Conservation (phyloP, 768 basidiomycete genomes). For the Leucosporidium yakuticum region DNA sequence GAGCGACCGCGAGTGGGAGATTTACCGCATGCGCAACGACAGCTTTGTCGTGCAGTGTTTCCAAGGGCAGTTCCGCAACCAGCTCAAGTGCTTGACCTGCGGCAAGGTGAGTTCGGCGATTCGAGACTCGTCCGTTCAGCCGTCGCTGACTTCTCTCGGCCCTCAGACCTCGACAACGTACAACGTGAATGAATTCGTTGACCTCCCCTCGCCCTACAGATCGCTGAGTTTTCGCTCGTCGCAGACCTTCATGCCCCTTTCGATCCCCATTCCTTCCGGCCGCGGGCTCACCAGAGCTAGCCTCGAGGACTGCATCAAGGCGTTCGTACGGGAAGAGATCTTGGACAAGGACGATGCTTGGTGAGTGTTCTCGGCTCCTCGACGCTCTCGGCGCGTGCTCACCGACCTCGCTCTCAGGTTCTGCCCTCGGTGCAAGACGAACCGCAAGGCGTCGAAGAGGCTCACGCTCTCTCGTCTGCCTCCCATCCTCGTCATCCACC, state of each 20-base stretch:
- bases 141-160: constrained; percentile 19
- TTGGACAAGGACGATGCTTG: constrained; percentile 91
- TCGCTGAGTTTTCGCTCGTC: too few relatives aligned
- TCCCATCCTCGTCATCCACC: constrained; percentile 82
- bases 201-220: too few relatives aligned
- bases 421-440: constrained; percentile 86
- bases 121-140: constrained; percentile 29
- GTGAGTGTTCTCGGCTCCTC: constrained; percentile 49
- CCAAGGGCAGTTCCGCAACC: constrained; percentile 92
- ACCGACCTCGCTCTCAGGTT: constrained; percentile 56
- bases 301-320: constrained; percentile 74
- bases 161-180: constrained; percentile 90
- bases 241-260: constrained; percentile 78
- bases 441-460: constrained; percentile 76
- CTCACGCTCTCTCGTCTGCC: constrained; percentile 87
- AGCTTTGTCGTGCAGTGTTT: constrained; percentile 93
- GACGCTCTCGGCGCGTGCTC: neutral
- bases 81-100: constrained; percentile 83
- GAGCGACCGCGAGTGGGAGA: constrained; percentile 85
- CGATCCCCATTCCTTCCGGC: constrained; percentile 73
- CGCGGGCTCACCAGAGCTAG: constrained; percentile 57
- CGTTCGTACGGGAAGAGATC: constrained; percentile 82
- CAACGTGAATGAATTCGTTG: constrained; percentile 51
- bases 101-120: constrained; percentile 56
- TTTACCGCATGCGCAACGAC: constrained; percentile 83